Evolutionary conservation across 2,329 filamentous ascomycete species (phyloP).

Genomic region (Paecilomyces sp.): DNA sequence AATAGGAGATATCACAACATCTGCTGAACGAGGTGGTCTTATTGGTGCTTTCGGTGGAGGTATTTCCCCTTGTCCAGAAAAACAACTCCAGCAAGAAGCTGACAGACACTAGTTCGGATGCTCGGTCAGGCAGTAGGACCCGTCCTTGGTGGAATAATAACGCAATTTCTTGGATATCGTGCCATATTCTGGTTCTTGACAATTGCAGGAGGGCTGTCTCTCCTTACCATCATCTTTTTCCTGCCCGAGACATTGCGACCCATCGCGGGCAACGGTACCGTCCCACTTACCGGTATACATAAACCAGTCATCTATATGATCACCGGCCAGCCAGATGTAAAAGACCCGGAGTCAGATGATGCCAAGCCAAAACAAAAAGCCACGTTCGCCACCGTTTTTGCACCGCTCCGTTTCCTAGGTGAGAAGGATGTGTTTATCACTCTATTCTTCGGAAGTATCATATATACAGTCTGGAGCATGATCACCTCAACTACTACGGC

Average conservation of each 20-base stretch:
- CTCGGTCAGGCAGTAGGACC: conserved; percentile 41
- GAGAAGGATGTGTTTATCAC: conserved; percentile 43
- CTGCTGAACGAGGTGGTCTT: conserved; percentile 32
- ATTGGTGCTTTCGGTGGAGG: conserved; percentile 33
- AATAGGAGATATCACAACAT: conserved; percentile 33
- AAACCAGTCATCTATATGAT: conserved; percentile 32
- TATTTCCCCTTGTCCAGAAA: conserved; percentile 10
- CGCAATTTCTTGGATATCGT: conserved; percentile 29
- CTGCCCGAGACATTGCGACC: conserved; percentile 34
- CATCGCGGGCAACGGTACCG: conserved; percentile 33
- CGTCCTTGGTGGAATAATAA: conserved; percentile 33
- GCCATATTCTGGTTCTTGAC: conserved; percentile 38
- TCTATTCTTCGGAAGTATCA: conserved; percentile 37
- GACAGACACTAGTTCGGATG: conserved; percentile 26
- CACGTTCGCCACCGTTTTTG: conserved; percentile 25
- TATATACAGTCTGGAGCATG: conserved; percentile 45
- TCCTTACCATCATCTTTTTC: conserved; percentile 33
- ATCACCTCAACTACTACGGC: conserved; percentile 39
- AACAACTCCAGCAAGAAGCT: background rate
- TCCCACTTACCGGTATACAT: conserved; percentile 32
- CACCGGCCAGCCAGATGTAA: conserved; percentile 11
- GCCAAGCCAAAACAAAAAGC: conserved; percentile 16
- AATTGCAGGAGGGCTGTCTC: conserved; percentile 24
- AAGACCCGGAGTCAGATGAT: conserved; percentile 8
- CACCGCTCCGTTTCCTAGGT: conserved; percentile 34